phyloP scores from a whole-genome alignment of 345 rosid species.

The Melastoma malabathricum region DNA sequence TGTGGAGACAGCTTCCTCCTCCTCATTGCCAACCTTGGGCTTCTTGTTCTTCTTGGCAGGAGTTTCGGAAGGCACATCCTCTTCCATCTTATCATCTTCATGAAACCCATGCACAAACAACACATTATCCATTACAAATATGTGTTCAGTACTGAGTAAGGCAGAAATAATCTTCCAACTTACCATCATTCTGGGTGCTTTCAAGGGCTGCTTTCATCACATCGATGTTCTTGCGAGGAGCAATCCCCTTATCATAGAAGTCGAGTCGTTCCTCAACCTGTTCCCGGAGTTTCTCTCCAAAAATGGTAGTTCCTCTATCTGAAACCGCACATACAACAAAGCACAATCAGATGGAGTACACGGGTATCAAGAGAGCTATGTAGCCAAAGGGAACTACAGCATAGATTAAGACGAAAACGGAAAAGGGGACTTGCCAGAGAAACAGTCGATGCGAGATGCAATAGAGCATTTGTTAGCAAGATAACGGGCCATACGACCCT shows the following conservation, averaged over 20 bases:
- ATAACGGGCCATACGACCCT: conserved; percentile 94
- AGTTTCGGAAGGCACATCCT: conserved; percentile 29
- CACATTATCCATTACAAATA: background rate
- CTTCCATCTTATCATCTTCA: conserved; percentile 28
- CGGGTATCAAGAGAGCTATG: background rate
- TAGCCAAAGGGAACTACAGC: background rate
- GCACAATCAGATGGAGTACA: background rate
- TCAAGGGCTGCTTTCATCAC: conserved; percentile 79
- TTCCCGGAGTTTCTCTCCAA: conserved; percentile 85
- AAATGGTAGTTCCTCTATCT: conserved; percentile 47
- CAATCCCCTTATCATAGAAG: conserved; percentile 89
- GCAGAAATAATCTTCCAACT: background rate
- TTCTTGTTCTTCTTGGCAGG: conserved; percentile 54
- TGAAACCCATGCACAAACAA: background rate
- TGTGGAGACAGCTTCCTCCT: conserved; percentile 11
- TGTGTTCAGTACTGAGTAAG: background rate
- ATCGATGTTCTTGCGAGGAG: conserved; percentile 91
- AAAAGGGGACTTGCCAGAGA: conserved; percentile 38
- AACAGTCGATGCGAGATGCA: conserved; percentile 89
- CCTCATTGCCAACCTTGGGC: conserved; percentile 22
- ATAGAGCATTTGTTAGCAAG: conserved; percentile 94
- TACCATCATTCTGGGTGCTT: conserved; percentile 41
- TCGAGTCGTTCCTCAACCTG: conserved; percentile 91
- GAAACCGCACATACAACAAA: conserved; percentile 5
- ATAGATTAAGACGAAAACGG: background rate